These are phyloP conservation scores for Colletotrichum navitas DNA, from an alignment of 2,329 filamentous ascomycete species.

Conservation along the genomic window DNA sequence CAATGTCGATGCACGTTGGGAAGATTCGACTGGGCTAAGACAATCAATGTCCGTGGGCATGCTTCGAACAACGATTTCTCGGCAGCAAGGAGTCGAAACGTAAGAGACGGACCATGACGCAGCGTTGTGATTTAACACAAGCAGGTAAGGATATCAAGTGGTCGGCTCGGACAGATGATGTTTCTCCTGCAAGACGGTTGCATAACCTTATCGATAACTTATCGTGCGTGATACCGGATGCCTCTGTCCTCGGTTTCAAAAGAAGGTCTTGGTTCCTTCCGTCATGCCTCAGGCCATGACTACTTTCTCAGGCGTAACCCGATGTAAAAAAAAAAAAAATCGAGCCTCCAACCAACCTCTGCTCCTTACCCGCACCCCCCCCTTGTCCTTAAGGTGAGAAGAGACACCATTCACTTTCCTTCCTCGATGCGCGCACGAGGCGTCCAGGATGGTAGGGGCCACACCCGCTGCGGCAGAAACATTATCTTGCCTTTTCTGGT, in stretches of 20 bases:
- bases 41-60: not conserved
- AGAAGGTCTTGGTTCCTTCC: not conserved
- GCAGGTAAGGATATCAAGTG: not conserved
- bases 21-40: not conserved
- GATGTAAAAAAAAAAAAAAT: not conserved
- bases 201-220: constrained; percentile 38
- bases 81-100: not conserved
- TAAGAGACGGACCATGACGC: constrained; percentile 4
- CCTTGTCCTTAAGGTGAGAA: not conserved
- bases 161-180: not conserved
- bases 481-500: not conserved
- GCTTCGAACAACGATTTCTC: not conserved
- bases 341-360: not conserved
- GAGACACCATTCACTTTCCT: not conserved
- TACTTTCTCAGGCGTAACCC: constrained; percentile 1
- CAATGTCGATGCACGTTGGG: not conserved
- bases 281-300: constrained; percentile 36
- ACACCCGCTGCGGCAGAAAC: constrained; percentile 10
- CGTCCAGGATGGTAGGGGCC: constrained; percentile 19
- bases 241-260: constrained; percentile 10
- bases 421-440: constrained; percentile 6
- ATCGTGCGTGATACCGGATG: constrained; percentile 16
- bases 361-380: constrained; percentile 13
- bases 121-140: constrained; percentile 1
- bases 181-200: not conserved